These are phyloP conservation scores for Aspergillus campestris DNA, from an alignment of 495 filamentous ascomycete species.

Conservation along the genomic window DNA sequence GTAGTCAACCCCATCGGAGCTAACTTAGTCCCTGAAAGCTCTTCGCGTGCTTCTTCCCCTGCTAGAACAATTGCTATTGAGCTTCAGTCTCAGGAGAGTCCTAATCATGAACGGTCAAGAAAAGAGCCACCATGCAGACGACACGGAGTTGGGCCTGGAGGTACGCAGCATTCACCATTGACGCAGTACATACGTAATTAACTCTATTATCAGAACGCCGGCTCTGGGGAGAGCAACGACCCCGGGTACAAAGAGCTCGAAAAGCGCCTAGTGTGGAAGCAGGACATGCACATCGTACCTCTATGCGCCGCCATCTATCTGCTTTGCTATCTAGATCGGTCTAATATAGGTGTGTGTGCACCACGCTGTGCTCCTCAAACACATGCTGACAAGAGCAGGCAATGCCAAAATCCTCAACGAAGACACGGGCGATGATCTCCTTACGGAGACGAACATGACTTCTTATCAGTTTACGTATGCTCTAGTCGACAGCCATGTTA, in stretches of 20 bases:
- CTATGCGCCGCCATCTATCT: constrained; percentile 52
- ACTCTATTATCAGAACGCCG: not conserved
- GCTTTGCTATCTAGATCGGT: constrained; percentile 58
- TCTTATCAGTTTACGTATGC: constrained; percentile 48
- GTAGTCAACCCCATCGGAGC: too few species aligned
- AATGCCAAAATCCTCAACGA: constrained; percentile 60
- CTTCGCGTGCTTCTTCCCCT: not conserved
- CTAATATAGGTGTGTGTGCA: constrained; percentile 48
- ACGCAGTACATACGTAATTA: too few species aligned
- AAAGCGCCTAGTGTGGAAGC: constrained; percentile 45
- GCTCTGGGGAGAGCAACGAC: not conserved
- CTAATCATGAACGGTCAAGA: constrained; percentile 7
- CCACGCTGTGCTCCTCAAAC: not conserved
- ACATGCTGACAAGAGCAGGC: constrained; percentile 14
- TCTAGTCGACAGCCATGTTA: not conserved
- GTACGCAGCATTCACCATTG: not conserved
- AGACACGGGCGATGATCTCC: constrained; percentile 50
- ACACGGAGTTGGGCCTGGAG: constrained; percentile 4
- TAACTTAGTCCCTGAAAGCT: too few species aligned
- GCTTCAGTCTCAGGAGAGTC: too few species aligned
- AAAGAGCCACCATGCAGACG: not conserved
- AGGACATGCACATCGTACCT: constrained; percentile 53
- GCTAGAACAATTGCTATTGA: too few species aligned
- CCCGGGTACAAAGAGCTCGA: constrained; percentile 15
- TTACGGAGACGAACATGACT: constrained; percentile 52